A percentile compares a stretch with the other conserved stretches of the same genome.
Evolutionary conservation across 2,329 filamentous ascomycete genomes (phyloP).

Genomic region (Cordyceps cateniannulata): DNA sequence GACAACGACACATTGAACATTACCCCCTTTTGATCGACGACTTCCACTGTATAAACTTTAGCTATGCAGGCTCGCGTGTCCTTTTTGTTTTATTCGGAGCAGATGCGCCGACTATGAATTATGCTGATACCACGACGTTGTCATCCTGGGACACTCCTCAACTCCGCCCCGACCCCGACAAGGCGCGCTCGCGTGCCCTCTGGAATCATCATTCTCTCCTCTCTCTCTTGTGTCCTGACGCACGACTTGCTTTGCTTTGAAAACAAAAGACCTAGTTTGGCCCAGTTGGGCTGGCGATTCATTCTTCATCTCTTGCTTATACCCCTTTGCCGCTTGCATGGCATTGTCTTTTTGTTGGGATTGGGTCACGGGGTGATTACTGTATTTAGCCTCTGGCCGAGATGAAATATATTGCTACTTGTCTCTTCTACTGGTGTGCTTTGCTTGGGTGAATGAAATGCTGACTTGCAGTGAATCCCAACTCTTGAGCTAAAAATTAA

Average conservation of each 20-base stretch:
- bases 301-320: slow-evolving; percentile 12
- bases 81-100: slow-evolving; percentile 10
- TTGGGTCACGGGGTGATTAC: slow-evolving; percentile 10
- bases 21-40: slow-evolving; percentile 5
- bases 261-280: slow-evolving; percentile 7
- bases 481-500: too few relatives aligned
- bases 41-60: slow-evolving; percentile 12
- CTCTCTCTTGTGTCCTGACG: slow-evolving; percentile 8
- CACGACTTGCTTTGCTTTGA: slow-evolving; percentile 12
- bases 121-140: slow-evolving; percentile 12
- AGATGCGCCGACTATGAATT: slow-evolving; percentile 9
- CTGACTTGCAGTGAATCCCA: background rate
- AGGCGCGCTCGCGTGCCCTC: slow-evolving; percentile 5
- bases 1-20: slow-evolving; percentile 19
- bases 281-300: background rate
- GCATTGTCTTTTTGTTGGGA: slow-evolving; percentile 8
- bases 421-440: background rate
- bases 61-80: slow-evolving; percentile 6
- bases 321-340: slow-evolving; percentile 10
- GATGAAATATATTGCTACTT: slow-evolving; percentile 11
- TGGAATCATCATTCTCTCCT: slow-evolving; percentile 7
- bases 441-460: background rate
- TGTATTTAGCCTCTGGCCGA: slow-evolving; percentile 12
- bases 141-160: slow-evolving; percentile 7
- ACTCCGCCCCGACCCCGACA: slow-evolving; percentile 9